These are phyloP conservation scores for Neonectria coccinea DNA, from an alignment of 2,329 filamentous ascomycete genomes.

Conservation along the genomic window DNA sequence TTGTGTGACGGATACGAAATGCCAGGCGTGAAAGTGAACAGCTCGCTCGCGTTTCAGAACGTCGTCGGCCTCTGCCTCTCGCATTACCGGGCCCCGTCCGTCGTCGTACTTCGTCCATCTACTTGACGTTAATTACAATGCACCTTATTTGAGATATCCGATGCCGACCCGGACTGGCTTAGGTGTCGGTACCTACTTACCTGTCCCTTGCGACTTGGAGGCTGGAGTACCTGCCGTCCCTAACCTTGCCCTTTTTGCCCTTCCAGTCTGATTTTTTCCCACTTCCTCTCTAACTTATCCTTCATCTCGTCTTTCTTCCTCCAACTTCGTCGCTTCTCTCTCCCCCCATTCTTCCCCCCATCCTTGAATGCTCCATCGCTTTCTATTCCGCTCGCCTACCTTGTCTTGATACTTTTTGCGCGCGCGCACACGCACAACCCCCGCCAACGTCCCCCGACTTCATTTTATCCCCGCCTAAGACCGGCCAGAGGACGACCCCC, in stretches of 20 bases:
- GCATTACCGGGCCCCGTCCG: neutral
- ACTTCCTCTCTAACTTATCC: constrained; percentile 11
- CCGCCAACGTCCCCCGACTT: neutral
- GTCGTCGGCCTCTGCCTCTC: constrained; percentile 1
- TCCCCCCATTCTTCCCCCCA: constrained; percentile 2
- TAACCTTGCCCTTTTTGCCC: constrained; percentile 7
- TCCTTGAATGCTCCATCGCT: constrained; percentile 4
- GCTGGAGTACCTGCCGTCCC: constrained; percentile 9
- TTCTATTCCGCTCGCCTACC: neutral
- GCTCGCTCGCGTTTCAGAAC: constrained; percentile 19
- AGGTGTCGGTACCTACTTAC: neutral
- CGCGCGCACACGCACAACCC: constrained; percentile 1
- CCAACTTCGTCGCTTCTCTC: constrained; percentile 3
- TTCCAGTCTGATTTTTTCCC: constrained; percentile 10
- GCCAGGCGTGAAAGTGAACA: neutral
- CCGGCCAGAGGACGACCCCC: constrained; percentile 6
- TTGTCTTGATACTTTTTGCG: neutral
- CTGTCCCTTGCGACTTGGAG: constrained; percentile 11
- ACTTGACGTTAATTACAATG: constrained; percentile 18
- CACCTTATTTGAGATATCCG: constrained; percentile 11
- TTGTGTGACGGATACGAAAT: neutral
- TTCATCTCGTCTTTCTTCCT: constrained; percentile 4
- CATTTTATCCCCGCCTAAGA: neutral
- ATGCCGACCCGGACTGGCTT: constrained; percentile 6
- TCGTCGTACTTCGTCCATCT: constrained; percentile 11